Conservation (phyloP, 345 rosid species). For the Toxicodendron radicans region DNA sequence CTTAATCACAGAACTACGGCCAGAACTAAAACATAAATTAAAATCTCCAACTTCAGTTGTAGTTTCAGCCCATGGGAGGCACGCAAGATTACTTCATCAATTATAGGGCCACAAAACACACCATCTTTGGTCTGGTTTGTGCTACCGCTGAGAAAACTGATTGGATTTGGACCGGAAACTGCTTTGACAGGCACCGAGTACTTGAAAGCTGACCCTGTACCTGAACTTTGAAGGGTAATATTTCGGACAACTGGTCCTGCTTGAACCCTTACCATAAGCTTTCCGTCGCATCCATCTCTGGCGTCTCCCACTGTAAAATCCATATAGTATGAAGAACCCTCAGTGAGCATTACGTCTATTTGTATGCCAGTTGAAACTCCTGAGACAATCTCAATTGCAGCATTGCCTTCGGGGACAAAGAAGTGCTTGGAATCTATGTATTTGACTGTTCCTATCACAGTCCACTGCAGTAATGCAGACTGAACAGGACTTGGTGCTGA, state of each 20-base stretch:
- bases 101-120: conserved; percentile 52
- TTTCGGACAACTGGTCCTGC: conserved; percentile 46
- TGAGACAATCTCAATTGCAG: conserved; percentile 56
- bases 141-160: conserved; percentile 51
- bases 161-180: conserved; percentile 34
- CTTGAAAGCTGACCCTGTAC: conserved; percentile 45
- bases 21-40: conserved; percentile 31
- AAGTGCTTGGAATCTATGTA: conserved; percentile 54
- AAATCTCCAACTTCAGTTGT: conserved; percentile 31
- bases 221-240: conserved; percentile 45
- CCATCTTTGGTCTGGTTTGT: conserved; percentile 46
- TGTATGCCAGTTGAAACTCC: conserved; percentile 43
- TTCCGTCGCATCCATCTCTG: conserved; percentile 42
- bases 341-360: conserved; percentile 33
- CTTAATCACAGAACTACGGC: conserved; percentile 27
- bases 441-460: conserved; percentile 51
- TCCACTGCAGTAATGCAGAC: conserved; percentile 50
- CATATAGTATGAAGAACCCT: conserved; percentile 42
- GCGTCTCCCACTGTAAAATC: conserved; percentile 61
- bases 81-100: conserved; percentile 52
- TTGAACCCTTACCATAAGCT: conserved; percentile 38
- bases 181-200: conserved; percentile 45
- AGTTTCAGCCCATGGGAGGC: conserved; percentile 34
- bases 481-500: conserved; percentile 42
- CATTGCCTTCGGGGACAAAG: conserved; percentile 56